Evolutionary conservation across 352 stramenopile genomes (phyloP).

Genomic region (Pythium grandisporangium): DNA sequence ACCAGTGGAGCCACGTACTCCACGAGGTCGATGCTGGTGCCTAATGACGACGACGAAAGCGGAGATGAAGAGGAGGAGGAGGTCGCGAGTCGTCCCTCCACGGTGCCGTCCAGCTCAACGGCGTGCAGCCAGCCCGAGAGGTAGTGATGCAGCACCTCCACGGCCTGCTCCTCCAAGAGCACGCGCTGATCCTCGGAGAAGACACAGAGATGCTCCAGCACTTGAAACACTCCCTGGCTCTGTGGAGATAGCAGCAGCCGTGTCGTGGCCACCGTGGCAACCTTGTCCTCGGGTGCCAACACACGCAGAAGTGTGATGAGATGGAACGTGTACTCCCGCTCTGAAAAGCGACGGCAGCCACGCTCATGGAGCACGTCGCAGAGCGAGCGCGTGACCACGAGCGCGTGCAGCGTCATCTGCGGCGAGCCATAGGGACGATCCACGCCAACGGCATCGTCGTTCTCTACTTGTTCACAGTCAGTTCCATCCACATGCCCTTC

Average conservation of each 20-base stretch:
- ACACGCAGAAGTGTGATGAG: conserved; percentile 31
- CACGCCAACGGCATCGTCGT: background rate
- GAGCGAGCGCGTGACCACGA: conserved; percentile 15
- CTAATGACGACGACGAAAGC: too few relatives aligned
- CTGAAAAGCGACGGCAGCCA: conserved; percentile 22
- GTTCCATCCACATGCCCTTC: too few relatives aligned
- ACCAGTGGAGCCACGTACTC: conserved; percentile 8
- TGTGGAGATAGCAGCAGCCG: conserved; percentile 3
- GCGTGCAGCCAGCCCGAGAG: conserved; percentile 23
- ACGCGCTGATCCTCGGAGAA: conserved; percentile 27
- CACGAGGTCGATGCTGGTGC: conserved; percentile 2
- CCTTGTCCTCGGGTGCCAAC: conserved; percentile 3
- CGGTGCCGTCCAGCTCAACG: conserved; percentile 6
- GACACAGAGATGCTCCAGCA: conserved; percentile 28
- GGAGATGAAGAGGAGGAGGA: too few relatives aligned
- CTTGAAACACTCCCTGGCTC: conserved; percentile 19
- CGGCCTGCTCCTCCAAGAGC: conserved; percentile 26
- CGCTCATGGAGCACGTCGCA: conserved; percentile 24
- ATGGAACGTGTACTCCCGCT: conserved; percentile 25
- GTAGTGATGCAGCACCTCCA: conserved; percentile 28
- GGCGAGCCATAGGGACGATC: conserved; percentile 1
- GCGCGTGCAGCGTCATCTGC: conserved; percentile 12
- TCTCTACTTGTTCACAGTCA: background rate
- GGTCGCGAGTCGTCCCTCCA: conserved; percentile 3
- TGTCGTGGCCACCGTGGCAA: too few relatives aligned